Evolutionary conservation across 2,329 filamentous ascomycete species (phyloP), one percentile per base, ranked within the genome.

Genomic region (Reticulascus tulasneorum): DNA sequence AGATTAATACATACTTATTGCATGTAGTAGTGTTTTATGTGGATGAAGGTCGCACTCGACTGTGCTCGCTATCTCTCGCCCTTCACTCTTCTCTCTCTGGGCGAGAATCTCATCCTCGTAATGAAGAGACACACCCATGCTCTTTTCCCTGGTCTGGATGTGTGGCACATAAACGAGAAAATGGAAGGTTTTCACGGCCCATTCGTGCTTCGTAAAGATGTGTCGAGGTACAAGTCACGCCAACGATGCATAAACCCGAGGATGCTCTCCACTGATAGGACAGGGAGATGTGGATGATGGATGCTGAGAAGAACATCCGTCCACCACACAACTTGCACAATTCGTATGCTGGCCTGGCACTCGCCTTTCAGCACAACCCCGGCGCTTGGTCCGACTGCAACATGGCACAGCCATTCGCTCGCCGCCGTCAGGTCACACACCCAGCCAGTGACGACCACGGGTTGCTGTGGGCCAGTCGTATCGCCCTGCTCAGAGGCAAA

Each of bases 81-180:
- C n/a, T n/a, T n/a, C n/a, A n/a, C n/a, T n/a, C n/a, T n/a, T n/a
- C 58, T 94, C 87, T 45, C 93, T 81, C 54, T 94, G 78, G 35
- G 82, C 79, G 23, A n/a, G n/a, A n/a, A n/a, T n/a, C n/a, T n/a
- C n/a, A n/a, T n/a, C 18, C 18, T 37, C 24, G 11, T 24, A 18
- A 32, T 37, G 17, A 33, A 28, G 25, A 23, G 15, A 20, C 23
- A 15, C 19, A 35, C 12, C 19, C 27, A 31, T 23, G 26, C 17
- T 19, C 17, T 30, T 21, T 30, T 12, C 28, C 18, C 11, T 18
- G 15, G 19, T 34, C 22, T 35, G 18, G 21, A 29, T 17, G 23
- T 12, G 20, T n/a, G 25, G 12, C 30, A 21, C 15, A 28, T 5
- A 15, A 18, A n/a, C n/a, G n/a, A 20, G 20, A 33, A 12, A n/a